Evolutionary conservation across 1,284 basidiomycete species (phyloP).

Genomic region (Fomitopsis betulina): DNA sequence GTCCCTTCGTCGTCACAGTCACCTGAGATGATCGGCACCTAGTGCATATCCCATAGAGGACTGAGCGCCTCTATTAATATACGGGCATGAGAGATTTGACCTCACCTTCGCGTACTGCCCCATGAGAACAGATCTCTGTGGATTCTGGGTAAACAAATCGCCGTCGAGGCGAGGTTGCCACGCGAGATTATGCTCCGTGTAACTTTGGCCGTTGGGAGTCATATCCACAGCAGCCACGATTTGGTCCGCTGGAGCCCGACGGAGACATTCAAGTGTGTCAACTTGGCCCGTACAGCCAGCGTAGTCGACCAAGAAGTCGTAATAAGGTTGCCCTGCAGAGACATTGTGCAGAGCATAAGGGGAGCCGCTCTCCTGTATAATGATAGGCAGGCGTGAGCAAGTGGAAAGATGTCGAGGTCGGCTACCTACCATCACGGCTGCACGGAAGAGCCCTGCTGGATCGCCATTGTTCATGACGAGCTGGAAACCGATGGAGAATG

Average conservation of each 20-base stretch:
- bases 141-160: constrained; percentile 23
- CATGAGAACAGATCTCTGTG: constrained; percentile 25
- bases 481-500: constrained; percentile 29
- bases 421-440: constrained; percentile 25
- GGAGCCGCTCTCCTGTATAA: constrained; percentile 27
- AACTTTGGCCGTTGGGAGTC: constrained; percentile 13
- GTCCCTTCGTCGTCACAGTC: constrained; percentile 33
- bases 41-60: no score
- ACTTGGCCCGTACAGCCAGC: constrained; percentile 26
- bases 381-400: neutral
- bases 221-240: constrained; percentile 28
- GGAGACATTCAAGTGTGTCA: constrained; percentile 39
- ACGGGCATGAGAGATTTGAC: neutral
- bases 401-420: neutral
- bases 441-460: constrained; percentile 30
- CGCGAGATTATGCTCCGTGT: constrained; percentile 17
- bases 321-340: constrained; percentile 28
- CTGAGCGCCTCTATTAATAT: neutral
- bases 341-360: constrained; percentile 29
- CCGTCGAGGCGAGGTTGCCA: constrained; percentile 34
- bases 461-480: constrained; percentile 30
- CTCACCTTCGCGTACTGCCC: constrained; percentile 20
- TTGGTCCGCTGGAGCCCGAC: constrained; percentile 27
- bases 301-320: constrained; percentile 29
- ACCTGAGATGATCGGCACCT: constrained; percentile 14